A percentile compares a stretch with the other conserved stretches of the same genome.
phyloP scores from a whole-genome alignment of 1,284 basidiomycete species.

The Apiotrichum brassicae region DNA sequence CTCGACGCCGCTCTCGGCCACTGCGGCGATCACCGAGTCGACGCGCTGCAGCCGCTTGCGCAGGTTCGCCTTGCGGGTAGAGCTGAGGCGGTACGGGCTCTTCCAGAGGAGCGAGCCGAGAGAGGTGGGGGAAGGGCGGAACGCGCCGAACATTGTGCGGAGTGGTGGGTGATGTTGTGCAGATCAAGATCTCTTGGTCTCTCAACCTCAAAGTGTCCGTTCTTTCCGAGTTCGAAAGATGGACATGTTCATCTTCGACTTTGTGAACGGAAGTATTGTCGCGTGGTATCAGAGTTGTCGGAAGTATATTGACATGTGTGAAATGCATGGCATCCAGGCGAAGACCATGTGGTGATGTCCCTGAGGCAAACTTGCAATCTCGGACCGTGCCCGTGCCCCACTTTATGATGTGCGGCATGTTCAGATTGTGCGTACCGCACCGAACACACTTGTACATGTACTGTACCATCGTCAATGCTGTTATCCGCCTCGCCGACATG shows the following conservation, averaged over 20 bases:
- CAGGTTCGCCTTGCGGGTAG: slow-evolving; percentile 84
- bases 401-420: no score
- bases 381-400: no score
- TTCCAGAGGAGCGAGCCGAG: slow-evolving; percentile 55
- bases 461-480: no score
- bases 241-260: slow-evolving; percentile 2
- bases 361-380: no score
- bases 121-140: slow-evolving; percentile 25
- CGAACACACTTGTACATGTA: no score
- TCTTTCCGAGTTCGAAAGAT: not conserved
- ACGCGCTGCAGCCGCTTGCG: slow-evolving; percentile 83
- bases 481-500: no score
- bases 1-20: slow-evolving; percentile 71
- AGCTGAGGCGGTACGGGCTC: slow-evolving; percentile 84
- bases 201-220: not conserved
- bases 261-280: slow-evolving; percentile 6
- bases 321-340: no score
- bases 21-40: slow-evolving; percentile 84
- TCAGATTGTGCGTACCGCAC: no score
- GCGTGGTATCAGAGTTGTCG: no score
- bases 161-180: not conserved
- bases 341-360: not conserved
- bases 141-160: slow-evolving; percentile 32
- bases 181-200: not conserved
- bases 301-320: no score